Conservation (phyloP, 2,329 filamentous ascomycete species). For the Magnaporthiopsis rhizophila region DNA sequence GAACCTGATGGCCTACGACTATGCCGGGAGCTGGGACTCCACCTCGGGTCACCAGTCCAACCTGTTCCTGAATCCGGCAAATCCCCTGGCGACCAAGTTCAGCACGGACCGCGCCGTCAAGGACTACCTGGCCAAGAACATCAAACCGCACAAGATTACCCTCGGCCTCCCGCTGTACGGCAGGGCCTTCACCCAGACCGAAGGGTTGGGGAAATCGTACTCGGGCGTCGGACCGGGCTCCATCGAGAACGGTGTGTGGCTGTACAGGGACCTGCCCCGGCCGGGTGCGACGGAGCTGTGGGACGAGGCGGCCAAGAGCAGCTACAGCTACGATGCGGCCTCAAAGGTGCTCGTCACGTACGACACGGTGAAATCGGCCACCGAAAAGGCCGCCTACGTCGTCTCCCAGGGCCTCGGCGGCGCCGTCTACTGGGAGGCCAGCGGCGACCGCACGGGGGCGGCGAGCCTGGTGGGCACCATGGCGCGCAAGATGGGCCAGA, state of each 20-base stretch:
- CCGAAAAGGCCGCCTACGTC: constrained; percentile 58
- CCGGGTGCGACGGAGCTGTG: constrained; percentile 46
- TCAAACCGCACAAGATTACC: constrained; percentile 58
- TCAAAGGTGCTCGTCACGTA: constrained; percentile 61
- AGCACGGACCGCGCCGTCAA: constrained; percentile 57
- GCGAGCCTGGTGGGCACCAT: constrained; percentile 52
- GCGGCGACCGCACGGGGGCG: constrained; percentile 48
- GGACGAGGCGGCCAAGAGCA: constrained; percentile 52
- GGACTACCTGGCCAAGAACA: constrained; percentile 52
- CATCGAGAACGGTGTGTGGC: constrained; percentile 56
- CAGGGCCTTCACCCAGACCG: constrained; percentile 62
- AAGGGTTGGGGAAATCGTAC: constrained; percentile 57
- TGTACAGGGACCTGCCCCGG: constrained; percentile 64
- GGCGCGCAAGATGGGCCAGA: constrained; percentile 35
- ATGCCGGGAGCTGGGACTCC: constrained; percentile 56
- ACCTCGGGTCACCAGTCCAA: constrained; percentile 61
- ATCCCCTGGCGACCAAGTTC: constrained; percentile 56
- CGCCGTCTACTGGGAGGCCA: constrained; percentile 79
- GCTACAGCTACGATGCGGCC: constrained; percentile 60
- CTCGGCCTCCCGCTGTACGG: constrained; percentile 75
- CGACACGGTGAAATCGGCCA: constrained; percentile 51
- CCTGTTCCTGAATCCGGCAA: constrained; percentile 44
- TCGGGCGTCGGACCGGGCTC: constrained; percentile 53
- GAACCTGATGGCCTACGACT: constrained; percentile 64
- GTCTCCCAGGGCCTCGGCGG: constrained; percentile 55